phyloP scores from a whole-genome alignment of 2,329 filamentous ascomycete genomes.

The Didymella pomorum region DNA sequence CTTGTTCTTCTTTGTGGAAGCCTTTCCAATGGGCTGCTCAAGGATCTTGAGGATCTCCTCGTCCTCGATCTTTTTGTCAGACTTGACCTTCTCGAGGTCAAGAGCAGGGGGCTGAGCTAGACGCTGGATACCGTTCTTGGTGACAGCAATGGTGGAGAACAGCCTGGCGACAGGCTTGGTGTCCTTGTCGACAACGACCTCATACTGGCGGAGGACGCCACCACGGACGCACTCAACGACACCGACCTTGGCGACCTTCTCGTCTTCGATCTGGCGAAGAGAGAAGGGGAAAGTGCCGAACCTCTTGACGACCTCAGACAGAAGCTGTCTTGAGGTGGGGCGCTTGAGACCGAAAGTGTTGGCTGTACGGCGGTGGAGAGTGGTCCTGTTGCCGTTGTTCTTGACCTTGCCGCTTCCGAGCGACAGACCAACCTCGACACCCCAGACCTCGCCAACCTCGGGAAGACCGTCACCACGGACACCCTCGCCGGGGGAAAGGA shows the following conservation, averaged over 20 bases:
- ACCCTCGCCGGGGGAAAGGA: conserved; percentile 84
- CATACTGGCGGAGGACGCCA: conserved; percentile 93
- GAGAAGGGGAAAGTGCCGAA: conserved; percentile 98
- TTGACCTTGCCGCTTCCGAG: conserved; percentile 94
- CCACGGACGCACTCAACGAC: conserved; percentile 95
- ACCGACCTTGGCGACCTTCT: conserved; percentile 93
- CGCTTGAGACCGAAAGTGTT: conserved; percentile 95
- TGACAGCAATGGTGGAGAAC: conserved; percentile 92
- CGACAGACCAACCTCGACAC: conserved; percentile 93
- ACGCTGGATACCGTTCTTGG: conserved; percentile 94
- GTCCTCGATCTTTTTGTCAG: conserved; percentile 97
- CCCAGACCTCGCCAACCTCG: conserved; percentile 94
- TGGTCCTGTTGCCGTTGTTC: conserved; percentile 82
- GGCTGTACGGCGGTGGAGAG: conserved; percentile 89
- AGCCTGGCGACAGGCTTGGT: conserved; percentile 82
- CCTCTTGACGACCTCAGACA: conserved; percentile 96
- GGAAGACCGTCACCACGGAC: conserved; percentile 89
- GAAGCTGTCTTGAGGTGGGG: conserved; percentile 87
- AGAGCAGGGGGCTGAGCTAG: conserved; percentile 77
- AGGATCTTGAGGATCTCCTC: conserved; percentile 95
- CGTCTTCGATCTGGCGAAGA: conserved; percentile 93
- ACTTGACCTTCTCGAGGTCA: conserved; percentile 84
- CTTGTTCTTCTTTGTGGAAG: conserved; percentile 79
- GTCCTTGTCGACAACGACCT: conserved; percentile 94
- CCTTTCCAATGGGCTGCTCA: conserved; percentile 78